Percentiles rank a stretch among this genome's conserved stretches.
Evolutionary conservation across 306 rosid genomes (phyloP).

Genomic region (Sesbania bispinosa): DNA sequence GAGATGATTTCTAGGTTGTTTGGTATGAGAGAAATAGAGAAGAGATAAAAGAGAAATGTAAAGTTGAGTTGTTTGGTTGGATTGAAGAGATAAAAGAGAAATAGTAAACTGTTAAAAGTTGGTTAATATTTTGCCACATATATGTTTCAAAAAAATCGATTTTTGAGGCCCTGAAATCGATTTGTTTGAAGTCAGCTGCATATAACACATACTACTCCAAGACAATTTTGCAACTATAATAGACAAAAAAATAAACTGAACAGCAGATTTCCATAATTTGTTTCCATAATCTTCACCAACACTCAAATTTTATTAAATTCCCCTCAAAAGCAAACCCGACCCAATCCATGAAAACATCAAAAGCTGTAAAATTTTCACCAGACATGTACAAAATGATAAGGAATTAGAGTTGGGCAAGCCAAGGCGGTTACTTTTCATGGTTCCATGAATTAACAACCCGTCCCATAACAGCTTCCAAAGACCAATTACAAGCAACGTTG

Average conservation of each 20-base stretch:
- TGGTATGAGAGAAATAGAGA: no score
- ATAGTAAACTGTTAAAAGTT: no score
- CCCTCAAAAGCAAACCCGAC: constrained; percentile 39
- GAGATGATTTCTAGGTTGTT: no score
- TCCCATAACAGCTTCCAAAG: constrained; percentile 17
- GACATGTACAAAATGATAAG: background rate
- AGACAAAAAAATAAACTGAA: constrained; percentile 41
- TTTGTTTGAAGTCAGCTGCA: constrained; percentile 32
- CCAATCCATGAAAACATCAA: constrained; percentile 50
- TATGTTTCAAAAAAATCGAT: no score
- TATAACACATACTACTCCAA: constrained; percentile 31
- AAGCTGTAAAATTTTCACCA: constrained; percentile 33
- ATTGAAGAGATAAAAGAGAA: no score
- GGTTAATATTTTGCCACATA: no score
- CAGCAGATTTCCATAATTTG: constrained; percentile 37
- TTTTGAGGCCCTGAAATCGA: no score
- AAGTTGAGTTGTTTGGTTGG: no score
- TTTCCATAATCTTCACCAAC: constrained; percentile 53
- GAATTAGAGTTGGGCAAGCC: constrained; percentile 26
- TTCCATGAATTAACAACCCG: background rate
- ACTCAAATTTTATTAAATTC: constrained; percentile 39
- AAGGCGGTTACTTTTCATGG: background rate
- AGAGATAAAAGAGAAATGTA: no score
- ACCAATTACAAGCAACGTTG: constrained; percentile 17
- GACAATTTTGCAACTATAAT: constrained; percentile 42